Evolutionary conservation across 768 basidiomycete species (phyloP), one percentile per base, ranked within the genome.

Genomic region (Clathrus columnatus): DNA sequence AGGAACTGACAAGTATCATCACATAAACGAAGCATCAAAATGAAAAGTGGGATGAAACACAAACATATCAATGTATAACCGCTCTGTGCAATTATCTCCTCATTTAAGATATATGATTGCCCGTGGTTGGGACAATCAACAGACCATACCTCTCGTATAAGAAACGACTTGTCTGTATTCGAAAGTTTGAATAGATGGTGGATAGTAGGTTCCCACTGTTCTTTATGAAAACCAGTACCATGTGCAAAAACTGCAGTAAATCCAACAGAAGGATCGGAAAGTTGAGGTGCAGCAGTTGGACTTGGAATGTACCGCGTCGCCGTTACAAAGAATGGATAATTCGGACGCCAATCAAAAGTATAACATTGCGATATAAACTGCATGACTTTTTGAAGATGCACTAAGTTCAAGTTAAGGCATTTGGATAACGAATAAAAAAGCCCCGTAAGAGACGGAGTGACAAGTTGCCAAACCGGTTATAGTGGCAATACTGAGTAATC

Each of bases 91-190:
- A 55, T n/a, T 1, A 71, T 64, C n/a, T 62, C 59, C 46, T 74
- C 73, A 63, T 86, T 87, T 60, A 83, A 61, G 50, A 64, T 54
- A 0, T 75, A 81, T 5, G 84, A 77, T 61, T 78, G 78, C 11
- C 84, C 84, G 63, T 87, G 84, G 61, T 87, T 87, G 2, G 84
- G 84, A 63, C 83, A 84, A 56, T 87, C 84, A 59, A 87, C 72
- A 32, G 75, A 73, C 82, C 83, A 86, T 18, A 82, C 84, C 61
- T 83, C 81, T 10, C 73, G 70, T 20, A 82, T 73, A 54, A 70
- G 69, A 24, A 70, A 59, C n/a, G 17, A 11, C 20, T 46, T 56
- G 14, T 48, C 27, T 1, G 7, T 61, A 10, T 57, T 62, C 4
- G 73, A 53, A 0, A 73, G 63, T 0, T 36, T 56, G 49, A 70